Percentiles rank a stretch among this genome's conserved stretches.
Conservation (phyloP, 805 yeast genomes). For the Maudiozyma bulderi region DNA sequence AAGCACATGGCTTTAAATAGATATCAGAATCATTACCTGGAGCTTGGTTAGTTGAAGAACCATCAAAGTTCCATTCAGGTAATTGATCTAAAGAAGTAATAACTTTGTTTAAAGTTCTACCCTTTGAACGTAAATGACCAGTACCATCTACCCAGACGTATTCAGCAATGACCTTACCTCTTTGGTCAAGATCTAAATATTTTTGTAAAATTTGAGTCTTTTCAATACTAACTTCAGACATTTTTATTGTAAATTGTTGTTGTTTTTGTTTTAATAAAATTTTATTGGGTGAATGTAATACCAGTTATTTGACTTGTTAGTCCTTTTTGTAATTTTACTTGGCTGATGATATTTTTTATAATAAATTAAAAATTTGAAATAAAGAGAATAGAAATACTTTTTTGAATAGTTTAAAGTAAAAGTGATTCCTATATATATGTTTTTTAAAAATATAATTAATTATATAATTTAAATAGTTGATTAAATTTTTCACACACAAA, state of each 20-base stretch:
- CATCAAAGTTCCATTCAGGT: slow-evolving; percentile 99
- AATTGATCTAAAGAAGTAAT: slow-evolving; percentile 71
- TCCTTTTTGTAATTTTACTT: too few species aligned
- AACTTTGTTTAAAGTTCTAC: slow-evolving; percentile 68
- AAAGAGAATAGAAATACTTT: too few species aligned
- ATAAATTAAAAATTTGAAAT: too few species aligned
- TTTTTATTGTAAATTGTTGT: slow-evolving; percentile 1
- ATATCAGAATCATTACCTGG: slow-evolving; percentile 97
- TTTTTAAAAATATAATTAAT: too few species aligned
- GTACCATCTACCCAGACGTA: slow-evolving; percentile 96
- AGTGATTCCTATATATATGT: too few species aligned
- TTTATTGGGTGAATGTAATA: neutral
- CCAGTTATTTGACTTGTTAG: neutral
- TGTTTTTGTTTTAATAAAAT: neutral
- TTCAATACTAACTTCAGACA: slow-evolving; percentile 26
- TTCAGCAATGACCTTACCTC: slow-evolving; percentile 84
- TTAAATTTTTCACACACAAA: too few species aligned
- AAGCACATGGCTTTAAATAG: slow-evolving; percentile 90
- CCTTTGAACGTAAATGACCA: slow-evolving; percentile 87
- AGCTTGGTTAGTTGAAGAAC: slow-evolving; percentile 97
- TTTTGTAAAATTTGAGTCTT: slow-evolving; percentile 77
- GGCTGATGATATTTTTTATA: too few species aligned
- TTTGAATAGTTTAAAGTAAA: too few species aligned
- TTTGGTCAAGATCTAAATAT: slow-evolving; percentile 75
- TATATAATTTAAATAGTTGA: too few species aligned